A percentile compares a stretch with the other conserved stretches of the same genome.
Evolutionary conservation across 805 yeast genomes (phyloP).

Genomic region (Henningerozyma blattae): DNA sequence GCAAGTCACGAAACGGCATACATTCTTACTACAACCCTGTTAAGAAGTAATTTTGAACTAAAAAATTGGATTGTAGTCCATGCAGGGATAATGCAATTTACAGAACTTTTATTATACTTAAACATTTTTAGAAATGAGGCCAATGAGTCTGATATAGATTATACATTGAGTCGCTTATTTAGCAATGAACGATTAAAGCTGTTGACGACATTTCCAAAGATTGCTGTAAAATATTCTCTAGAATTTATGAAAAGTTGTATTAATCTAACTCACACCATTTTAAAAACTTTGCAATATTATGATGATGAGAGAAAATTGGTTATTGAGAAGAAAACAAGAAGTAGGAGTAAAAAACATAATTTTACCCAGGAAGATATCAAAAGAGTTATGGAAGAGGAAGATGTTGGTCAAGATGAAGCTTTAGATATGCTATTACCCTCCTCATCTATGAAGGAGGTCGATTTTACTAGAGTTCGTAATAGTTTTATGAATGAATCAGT

Average conservation of each 20-base stretch:
- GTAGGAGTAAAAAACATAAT: constrained; percentile 13
- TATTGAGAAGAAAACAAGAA: constrained; percentile 30
- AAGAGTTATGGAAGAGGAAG: constrained; percentile 25
- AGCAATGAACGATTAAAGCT: constrained; percentile 46
- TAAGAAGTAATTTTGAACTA: constrained; percentile 29
- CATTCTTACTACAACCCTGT: constrained; percentile 31
- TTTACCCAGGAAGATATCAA: constrained; percentile 24
- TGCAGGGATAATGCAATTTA: constrained; percentile 56
- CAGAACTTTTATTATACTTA: constrained; percentile 41
- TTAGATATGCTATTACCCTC: constrained; percentile 16
- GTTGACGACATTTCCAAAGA: constrained; percentile 47
- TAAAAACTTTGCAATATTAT: constrained; percentile 57
- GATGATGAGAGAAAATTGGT: constrained; percentile 41
- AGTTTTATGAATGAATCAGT: constrained; percentile 34
- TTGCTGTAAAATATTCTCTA: constrained; percentile 52
- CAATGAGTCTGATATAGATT: constrained; percentile 33
- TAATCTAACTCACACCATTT: constrained; percentile 49
- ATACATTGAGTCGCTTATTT: constrained; percentile 57
- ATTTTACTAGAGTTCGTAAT: constrained; percentile 14
- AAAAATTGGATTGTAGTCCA: constrained; percentile 52
- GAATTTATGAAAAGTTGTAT: constrained; percentile 48
- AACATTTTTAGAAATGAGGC: constrained; percentile 27
- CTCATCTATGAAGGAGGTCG: constrained; percentile 7
- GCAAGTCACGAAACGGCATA: constrained; percentile 53
- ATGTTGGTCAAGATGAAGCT: constrained; percentile 22